Percentiles rank a stretch among this genome's conserved stretches.
These are phyloP conservation scores for Tuber indicum DNA, from an alignment of 495 filamentous ascomycete genomes.

Conservation along the genomic window DNA sequence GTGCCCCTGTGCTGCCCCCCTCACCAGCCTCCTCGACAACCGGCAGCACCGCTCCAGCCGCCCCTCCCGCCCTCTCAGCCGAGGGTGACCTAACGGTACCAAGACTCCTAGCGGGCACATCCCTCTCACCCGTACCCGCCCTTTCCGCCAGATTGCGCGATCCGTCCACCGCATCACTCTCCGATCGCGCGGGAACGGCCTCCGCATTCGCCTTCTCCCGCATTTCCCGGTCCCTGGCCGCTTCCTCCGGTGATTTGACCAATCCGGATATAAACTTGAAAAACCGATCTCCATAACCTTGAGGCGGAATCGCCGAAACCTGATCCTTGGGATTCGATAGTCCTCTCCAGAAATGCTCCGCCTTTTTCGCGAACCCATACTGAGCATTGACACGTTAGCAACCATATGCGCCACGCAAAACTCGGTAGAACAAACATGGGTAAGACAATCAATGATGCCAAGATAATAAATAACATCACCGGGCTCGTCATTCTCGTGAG, in stretches of 20 bases:
- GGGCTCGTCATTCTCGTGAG: conserved; percentile 76
- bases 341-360: conserved; percentile 91
- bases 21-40: conserved; percentile 90
- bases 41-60: conserved; percentile 65
- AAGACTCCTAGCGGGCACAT: conserved; percentile 50
- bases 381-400: conserved; percentile 46
- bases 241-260: conserved; percentile 82
- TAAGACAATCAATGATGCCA: conserved; percentile 95
- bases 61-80: conserved; percentile 53
- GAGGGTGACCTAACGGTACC: conserved; percentile 50
- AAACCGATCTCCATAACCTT: conserved; percentile 89
- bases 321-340: conserved; percentile 69
- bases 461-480: conserved; percentile 96
- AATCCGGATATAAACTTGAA: conserved; percentile 83
- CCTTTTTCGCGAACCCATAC: conserved; percentile 82
- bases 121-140: conserved; percentile 51
- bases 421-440: conserved; percentile 60
- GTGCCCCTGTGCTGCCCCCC: conserved; percentile 60
- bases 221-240: conserved; percentile 56
- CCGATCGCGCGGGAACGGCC: conserved; percentile 41
- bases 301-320: conserved; percentile 89
- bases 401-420: not conserved
- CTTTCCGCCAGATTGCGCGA: conserved; percentile 45
- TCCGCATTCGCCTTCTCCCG: conserved; percentile 47
- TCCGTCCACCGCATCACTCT: conserved; percentile 39